Evolutionary conservation across 768 basidiomycete species (phyloP), one percentile per base, ranked within the genome.

Genomic region (Xerocomellus dryophilus): DNA sequence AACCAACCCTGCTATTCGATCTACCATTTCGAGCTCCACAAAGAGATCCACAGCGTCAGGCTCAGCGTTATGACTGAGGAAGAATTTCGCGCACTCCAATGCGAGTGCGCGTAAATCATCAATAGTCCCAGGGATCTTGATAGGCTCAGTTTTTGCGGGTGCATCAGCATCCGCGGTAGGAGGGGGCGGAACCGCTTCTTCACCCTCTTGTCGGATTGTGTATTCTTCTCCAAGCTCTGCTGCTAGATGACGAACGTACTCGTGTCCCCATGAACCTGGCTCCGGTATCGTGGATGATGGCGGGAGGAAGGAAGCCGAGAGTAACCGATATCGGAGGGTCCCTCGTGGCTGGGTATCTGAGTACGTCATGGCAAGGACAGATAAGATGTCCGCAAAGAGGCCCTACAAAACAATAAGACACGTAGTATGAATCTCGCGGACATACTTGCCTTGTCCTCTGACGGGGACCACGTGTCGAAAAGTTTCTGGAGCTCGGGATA

Each of bases 351-450:
- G 86, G 17, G 93, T 95, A 73, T 99, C 97, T 9, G 95, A 98
- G 70, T 98, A 98, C 7, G 97, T 99, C 97, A 99, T 99, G 7
- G 96, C 97, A 42, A 99, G 85, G 7, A 98, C 96, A 36, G 96
- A 98, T 25, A 99, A 81, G 56, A 99, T 98, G 64, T 98, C 95
- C 23, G 94, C 94, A 67, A 98, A 95, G 40, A 97, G 81, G 61
- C 89, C 88, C 93, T 97, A 68, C 4, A 54, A 21, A 35, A 44
- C 44, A 7, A 38, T 53, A 8, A 59, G 54, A 41, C 34, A 29
- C 6, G 44, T 14, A 3, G 40, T 6, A 32, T 43, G 25, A 25
- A 31, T 9, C 31, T 40, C 11, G 23, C 5, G n/a, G 25, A 51
- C 20, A 21, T 4, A 29, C 39, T 43, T 64, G 32, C 65, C 80